These are phyloP conservation scores for Pittosporum tobira DNA, from an alignment of 129 eudicot genomes.

Conservation along the genomic window DNA sequence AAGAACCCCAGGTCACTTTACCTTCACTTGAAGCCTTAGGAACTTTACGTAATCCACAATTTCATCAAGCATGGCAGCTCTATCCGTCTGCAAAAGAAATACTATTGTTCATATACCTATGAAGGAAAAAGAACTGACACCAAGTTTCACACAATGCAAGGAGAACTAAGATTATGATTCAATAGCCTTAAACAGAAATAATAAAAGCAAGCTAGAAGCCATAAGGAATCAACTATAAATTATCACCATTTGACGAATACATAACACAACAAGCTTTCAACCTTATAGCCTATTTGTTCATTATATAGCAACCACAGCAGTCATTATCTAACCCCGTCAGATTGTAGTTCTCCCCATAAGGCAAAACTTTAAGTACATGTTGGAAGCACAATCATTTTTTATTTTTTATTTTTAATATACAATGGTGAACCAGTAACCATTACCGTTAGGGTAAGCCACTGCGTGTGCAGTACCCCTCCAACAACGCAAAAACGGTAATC, in stretches of 20 bases:
- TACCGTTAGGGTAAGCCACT: too few relatives aligned
- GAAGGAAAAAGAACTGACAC: constrained; percentile 1
- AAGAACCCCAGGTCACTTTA: constrained; percentile 19
- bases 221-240: not conserved
- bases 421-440: too few relatives aligned
- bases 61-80: constrained; percentile 98
- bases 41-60: constrained; percentile 97
- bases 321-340: too few relatives aligned
- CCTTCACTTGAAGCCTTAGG: constrained; percentile 94
- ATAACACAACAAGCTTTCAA: not conserved
- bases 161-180: not conserved
- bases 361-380: too few relatives aligned
- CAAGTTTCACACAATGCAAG: not conserved
- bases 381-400: too few relatives aligned
- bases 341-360: too few relatives aligned
- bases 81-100: constrained; percentile 65
- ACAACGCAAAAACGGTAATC: too few relatives aligned
- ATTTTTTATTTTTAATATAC: too few relatives aligned
- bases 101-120: constrained; percentile 2
- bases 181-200: too few relatives aligned
- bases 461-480: too few relatives aligned
- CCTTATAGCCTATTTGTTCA: not conserved
- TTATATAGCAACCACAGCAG: not conserved
- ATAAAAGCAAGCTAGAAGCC: not conserved
- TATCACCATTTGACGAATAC: not conserved